These are phyloP conservation scores for Rhynchospora tenuis DNA, from an alignment of 176 grass and related monocot genomes.

Conservation along the genomic window DNA sequence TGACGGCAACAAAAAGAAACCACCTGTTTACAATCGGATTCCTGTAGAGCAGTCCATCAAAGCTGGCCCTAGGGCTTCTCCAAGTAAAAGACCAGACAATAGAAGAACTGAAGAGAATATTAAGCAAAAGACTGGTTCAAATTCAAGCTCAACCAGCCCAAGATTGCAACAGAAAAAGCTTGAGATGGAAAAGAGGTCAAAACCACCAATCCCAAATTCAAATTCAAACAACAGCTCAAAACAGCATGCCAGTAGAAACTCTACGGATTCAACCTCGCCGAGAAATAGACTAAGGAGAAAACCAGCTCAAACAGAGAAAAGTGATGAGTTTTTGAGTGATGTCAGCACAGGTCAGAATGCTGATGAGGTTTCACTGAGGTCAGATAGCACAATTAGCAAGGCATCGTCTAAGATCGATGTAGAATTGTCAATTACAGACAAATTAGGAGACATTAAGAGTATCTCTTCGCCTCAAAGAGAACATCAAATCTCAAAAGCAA, in stretches of 20 bases:
- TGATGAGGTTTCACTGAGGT: slow-evolving; percentile 57
- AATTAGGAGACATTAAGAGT: slow-evolving; percentile 36
- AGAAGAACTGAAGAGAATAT: slow-evolving; percentile 47
- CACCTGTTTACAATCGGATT: slow-evolving; percentile 20
- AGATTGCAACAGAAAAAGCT: slow-evolving; percentile 65
- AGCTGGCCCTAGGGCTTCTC: slow-evolving; percentile 34
- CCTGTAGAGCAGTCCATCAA: slow-evolving; percentile 39
- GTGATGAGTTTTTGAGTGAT: slow-evolving; percentile 49
- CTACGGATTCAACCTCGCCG: slow-evolving; percentile 61
- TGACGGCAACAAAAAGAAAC: slow-evolving; percentile 45
- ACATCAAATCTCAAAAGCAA: slow-evolving; percentile 37
- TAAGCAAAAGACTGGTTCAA: slow-evolving; percentile 43
- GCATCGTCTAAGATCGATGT: slow-evolving; percentile 43
- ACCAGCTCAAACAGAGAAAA: slow-evolving; percentile 49
- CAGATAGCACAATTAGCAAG: slow-evolving; percentile 46
- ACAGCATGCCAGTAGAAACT: slow-evolving; percentile 42
- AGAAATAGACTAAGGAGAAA: slow-evolving; percentile 62
- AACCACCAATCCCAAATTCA: slow-evolving; percentile 39
- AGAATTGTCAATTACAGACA: slow-evolving; percentile 56
- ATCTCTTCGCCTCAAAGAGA: slow-evolving; percentile 33
- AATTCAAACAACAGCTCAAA: slow-evolving; percentile 46
- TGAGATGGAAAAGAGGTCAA: slow-evolving; percentile 43
- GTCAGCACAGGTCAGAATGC: slow-evolving; percentile 39
- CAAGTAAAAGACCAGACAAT: slow-evolving; percentile 37
- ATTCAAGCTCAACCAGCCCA: slow-evolving; percentile 64